Percentiles rank a stretch among this genome's conserved stretches.
phyloP scores from a whole-genome alignment of 192 early-diverging fungal genomes.

The Powellomyces hirtus region DNA sequence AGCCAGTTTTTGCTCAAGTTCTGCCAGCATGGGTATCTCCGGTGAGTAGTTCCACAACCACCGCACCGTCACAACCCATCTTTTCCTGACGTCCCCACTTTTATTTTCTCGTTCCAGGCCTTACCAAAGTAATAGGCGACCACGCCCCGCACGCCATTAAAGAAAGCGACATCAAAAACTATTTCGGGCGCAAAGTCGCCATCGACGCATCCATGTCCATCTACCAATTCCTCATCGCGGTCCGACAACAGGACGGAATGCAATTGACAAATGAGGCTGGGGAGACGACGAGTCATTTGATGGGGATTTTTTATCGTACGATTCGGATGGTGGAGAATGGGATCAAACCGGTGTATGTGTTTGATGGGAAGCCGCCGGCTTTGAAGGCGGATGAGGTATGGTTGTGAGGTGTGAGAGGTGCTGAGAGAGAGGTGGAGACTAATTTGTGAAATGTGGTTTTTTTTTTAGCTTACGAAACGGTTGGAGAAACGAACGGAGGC shows the following conservation, averaged over 20 bases:
- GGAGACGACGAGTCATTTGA: slow-evolving; percentile 93
- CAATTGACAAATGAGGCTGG: slow-evolving; percentile 86
- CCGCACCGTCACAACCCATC: too few relatives aligned
- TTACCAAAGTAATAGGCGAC: slow-evolving; percentile 91
- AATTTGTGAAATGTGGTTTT: too few relatives aligned
- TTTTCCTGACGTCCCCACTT: too few relatives aligned
- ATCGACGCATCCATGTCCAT: slow-evolving; percentile 97
- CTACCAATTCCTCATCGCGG: slow-evolving; percentile 98
- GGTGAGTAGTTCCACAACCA: too few relatives aligned
- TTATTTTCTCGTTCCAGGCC: slow-evolving; percentile 42
- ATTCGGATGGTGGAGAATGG: slow-evolving; percentile 96
- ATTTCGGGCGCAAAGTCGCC: slow-evolving; percentile 92
- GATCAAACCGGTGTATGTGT: slow-evolving; percentile 95
- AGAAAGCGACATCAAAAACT: slow-evolving; percentile 75
- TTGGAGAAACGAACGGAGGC: slow-evolving; percentile 47
- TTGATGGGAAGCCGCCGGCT: slow-evolving; percentile 95
- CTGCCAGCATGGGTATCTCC: too few relatives aligned
- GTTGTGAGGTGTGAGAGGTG: too few relatives aligned
- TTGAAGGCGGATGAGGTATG: slow-evolving; percentile 87
- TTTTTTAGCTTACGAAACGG: slow-evolving; percentile 50
- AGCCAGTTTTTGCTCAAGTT: too few relatives aligned
- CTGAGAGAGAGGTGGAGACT: too few relatives aligned
- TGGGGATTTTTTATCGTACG: slow-evolving; percentile 96
- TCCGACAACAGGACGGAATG: slow-evolving; percentile 82
- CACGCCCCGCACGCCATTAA: slow-evolving; percentile 82